Evolutionary conservation across 441 rosid species (phyloP), one percentile per base, ranked within the genome.

Genomic region (Mallotus japonicus): DNA sequence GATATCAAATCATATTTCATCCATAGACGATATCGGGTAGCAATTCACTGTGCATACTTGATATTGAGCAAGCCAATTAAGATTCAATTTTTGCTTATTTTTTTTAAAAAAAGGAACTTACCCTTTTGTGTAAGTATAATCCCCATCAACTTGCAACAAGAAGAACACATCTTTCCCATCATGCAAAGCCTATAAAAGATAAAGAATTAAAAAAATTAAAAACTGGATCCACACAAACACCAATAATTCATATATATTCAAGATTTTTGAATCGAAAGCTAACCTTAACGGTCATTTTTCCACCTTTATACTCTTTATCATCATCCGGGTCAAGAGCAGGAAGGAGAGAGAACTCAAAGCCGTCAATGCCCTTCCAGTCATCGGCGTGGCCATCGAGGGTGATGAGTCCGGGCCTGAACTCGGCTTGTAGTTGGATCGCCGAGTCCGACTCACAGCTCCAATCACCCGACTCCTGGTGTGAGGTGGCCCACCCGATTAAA

Each of bases 281-380:
- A 78, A 89, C 99, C 97, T 95, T 95, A 78, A 95, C 91, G 40
- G 85, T 91, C 97, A 95, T 85, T 78, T 87, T 78, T 32, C 97
- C 97, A 54, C 79, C 88, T 74, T 67, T 76, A 46, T 91, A 95
- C 71, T 85, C 93, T 72, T 88, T 88, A 71, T 92, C 97, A 5
- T 76, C 88, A 55, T 92, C 89, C 0, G 97, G 99, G 81, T 95
- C 97, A 59, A 92, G 91, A 16, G 99, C 96, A 37, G 96, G 97
- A 15, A 79, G 88, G 49, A 95, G 97, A 28, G 97, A 76, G 80
- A 86, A 88, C 76, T 91, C 93, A 54, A 82, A 87, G 73, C 89
- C 93, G 0, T 87, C 94, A 79, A 95, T 81, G 78, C 79, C 86
- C 42, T 75, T 79, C 97, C 99, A 95, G 67, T 95, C 99, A 61